Percentiles rank a stretch among this genome's conserved stretches.
phyloP scores from a whole-genome alignment of 2,329 filamentous ascomycete genomes.

The Alternaria sp. region DNA sequence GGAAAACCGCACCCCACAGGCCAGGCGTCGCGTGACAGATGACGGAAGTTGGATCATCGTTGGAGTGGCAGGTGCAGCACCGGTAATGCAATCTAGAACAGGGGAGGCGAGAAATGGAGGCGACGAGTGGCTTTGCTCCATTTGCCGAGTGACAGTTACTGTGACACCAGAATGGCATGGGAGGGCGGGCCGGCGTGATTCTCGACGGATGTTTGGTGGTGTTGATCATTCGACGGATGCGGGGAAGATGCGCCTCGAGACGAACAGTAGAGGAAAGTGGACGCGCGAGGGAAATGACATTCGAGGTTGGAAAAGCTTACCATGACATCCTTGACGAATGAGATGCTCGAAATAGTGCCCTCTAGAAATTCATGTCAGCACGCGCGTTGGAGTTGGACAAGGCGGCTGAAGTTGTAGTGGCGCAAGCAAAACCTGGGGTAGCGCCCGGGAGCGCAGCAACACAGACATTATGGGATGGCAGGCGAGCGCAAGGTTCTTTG shows the following conservation, averaged over 20 bases:
- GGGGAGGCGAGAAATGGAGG: conserved; percentile 12
- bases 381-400: conserved; percentile 18
- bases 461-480: conserved; percentile 17
- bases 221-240: conserved; percentile 40
- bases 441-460: conserved; percentile 25
- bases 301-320: conserved; percentile 62
- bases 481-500: conserved; percentile 15
- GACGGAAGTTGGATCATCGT: conserved; percentile 26
- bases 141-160: conserved; percentile 16
- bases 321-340: conserved; percentile 83
- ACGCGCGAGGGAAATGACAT: conserved; percentile 14
- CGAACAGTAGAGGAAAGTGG: conserved; percentile 16
- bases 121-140: conserved; percentile 36
- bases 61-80: conserved; percentile 26
- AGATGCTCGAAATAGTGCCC: conserved; percentile 83
- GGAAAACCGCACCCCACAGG: conserved; percentile 22
- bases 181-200: conserved; percentile 30
- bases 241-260: conserved; percentile 40
- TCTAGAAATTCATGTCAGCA: conserved; percentile 61
- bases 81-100: conserved; percentile 20
- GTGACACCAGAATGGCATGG: conserved; percentile 26
- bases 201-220: conserved; percentile 33
- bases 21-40: conserved; percentile 40
- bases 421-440: conserved; percentile 44
- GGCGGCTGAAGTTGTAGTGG: conserved; percentile 35